Evolutionary conservation across 495 filamentous ascomycete species (phyloP).

Genomic region (Bacidia gigantensis): DNA sequence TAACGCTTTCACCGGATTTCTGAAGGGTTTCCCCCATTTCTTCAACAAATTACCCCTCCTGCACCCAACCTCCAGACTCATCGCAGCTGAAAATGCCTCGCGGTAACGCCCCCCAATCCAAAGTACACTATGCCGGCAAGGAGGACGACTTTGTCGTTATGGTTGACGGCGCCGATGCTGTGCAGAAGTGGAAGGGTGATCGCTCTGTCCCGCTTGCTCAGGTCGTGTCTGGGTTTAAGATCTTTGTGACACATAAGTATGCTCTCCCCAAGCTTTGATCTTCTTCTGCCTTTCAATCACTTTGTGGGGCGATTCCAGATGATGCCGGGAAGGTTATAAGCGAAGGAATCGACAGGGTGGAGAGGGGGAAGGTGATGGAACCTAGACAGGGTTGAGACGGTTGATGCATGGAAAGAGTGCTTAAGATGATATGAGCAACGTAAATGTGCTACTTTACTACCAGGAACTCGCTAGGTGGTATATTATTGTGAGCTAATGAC

Average conservation of each 20-base stretch:
- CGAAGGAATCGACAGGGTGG: neutral
- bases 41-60: neutral
- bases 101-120: conserved; percentile 58
- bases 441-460: no score
- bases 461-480: no score
- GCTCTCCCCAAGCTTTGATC: conserved; percentile 15
- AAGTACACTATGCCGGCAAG: conserved; percentile 82
- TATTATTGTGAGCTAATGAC: no score
- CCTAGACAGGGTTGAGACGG: neutral
- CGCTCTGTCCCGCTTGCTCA: conserved; percentile 63
- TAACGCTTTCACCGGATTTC: no score
- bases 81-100: conserved; percentile 47
- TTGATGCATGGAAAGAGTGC: no score
- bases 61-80: neutral
- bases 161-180: conserved; percentile 55
- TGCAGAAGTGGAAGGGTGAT: conserved; percentile 75
- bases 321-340: no score
- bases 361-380: neutral
- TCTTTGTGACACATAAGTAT: conserved; percentile 86
- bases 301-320: no score
- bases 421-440: no score
- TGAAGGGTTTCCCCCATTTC: neutral
- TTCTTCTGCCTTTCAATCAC: neutral
- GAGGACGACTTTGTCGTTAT: conserved; percentile 87
- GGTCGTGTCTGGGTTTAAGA: conserved; percentile 78